Evolutionary conservation across 2,329 filamentous ascomycete species (phyloP), one percentile per base, ranked within the genome.

Genomic region (Fusarium decemcellulare): DNA sequence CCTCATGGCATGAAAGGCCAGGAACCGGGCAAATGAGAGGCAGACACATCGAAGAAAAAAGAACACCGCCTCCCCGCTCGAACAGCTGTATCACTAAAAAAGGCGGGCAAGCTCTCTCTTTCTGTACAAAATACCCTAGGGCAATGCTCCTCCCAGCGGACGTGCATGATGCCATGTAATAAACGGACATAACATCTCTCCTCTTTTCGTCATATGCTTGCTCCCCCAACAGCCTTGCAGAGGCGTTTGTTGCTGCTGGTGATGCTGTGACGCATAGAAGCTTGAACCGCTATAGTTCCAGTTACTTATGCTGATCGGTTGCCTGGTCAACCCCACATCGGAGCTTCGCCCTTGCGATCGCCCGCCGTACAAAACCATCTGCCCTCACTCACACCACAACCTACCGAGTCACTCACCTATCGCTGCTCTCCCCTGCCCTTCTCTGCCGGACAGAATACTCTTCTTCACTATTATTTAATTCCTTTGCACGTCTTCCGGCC

Each of bases 301-400:
- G 34, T 36, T 36, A 27, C 16, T 15, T 14, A 50, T 12, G 29
- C 32, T 12, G 32, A 43, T 37, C 12, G 59, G 75, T 76, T 76
- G 74, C 72, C 75, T 60, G 65, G 75, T 69, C 75, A 76, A 76
- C 75, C 63, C 62, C 47, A 30, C 59, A 44, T 42, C 27, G 16
- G 44, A 37, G 54, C 54, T 34, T 70, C 59, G 48, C 64, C 65
- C 68, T 59, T 56, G 14, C n/a, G 23, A 44, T 54, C 51, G 27
- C 32, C 32, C 37, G 29, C 53, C 43, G 59, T 65, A 63, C 62
- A 73, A 68, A 75, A 72, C 47, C 65, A 52, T 53, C 55, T 37
- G 48, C 54, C n/a, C 51, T 39, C 46, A 42, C 63, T 63, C 67
- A 61, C 59, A 66, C 53, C 63, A 65, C 60, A 32, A 32, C 48